Conservation (phyloP, 1,284 basidiomycete genomes). For the Tilletia horrida region DNA sequence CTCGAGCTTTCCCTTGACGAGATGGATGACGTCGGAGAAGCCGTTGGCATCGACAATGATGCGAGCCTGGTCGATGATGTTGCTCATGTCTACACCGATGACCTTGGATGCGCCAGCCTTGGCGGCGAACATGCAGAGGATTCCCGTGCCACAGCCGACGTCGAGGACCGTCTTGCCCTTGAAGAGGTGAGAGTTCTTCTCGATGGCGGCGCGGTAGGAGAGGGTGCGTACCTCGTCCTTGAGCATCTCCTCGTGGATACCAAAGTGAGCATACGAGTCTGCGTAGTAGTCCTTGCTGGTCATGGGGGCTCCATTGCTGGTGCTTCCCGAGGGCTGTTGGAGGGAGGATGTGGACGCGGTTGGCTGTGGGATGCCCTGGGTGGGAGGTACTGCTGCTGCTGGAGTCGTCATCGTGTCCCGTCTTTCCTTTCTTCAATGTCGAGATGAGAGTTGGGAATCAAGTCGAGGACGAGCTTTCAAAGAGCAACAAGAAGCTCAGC, state of each 20-base stretch:
- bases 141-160: slow-evolving; percentile 97
- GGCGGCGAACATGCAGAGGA: slow-evolving; percentile 97
- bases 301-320: not conserved
- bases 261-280: slow-evolving; percentile 55
- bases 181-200: slow-evolving; percentile 93
- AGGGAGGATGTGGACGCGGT: not conserved
- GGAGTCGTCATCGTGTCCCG: not conserved
- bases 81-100: slow-evolving; percentile 88
- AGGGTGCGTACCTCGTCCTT: slow-evolving; percentile 95
- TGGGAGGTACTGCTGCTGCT: not conserved
- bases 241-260: slow-evolving; percentile 75
- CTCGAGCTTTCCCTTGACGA: slow-evolving; percentile 94
- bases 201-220: slow-evolving; percentile 89
- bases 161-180: slow-evolving; percentile 75
- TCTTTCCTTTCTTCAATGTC: not conserved
- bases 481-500: too few relatives aligned
- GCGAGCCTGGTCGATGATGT: slow-evolving; percentile 97
- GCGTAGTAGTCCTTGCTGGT: slow-evolving; percentile 37
- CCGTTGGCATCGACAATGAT: slow-evolving; percentile 96
- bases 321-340: not conserved
- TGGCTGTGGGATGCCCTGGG: not conserved
- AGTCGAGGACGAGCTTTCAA: not conserved
- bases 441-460: not conserved
- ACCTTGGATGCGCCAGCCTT: slow-evolving; percentile 95
- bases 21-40: slow-evolving; percentile 69